These are phyloP conservation scores for Ogataea paradorogensis DNA, from an alignment of 805 yeast genomes.

Conservation along the genomic window DNA sequence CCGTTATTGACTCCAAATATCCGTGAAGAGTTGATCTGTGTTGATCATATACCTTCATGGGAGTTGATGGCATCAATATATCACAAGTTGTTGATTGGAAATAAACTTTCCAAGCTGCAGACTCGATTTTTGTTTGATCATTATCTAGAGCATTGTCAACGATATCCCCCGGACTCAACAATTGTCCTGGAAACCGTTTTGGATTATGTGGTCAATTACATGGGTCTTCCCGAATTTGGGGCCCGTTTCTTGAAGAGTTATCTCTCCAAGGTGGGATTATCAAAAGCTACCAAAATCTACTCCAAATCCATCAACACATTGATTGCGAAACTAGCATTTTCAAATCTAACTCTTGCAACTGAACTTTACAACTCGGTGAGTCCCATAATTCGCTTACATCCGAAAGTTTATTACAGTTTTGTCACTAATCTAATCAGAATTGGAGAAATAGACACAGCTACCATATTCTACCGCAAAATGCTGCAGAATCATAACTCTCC, in stretches of 20 bases:
- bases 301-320: conserved; percentile 6
- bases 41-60: conserved; percentile 4
- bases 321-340: conserved; percentile 12
- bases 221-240: conserved; percentile 14
- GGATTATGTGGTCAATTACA: conserved; percentile 7
- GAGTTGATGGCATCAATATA: conserved; percentile 11
- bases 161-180: neutral
- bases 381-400: conserved; percentile 3
- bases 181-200: conserved; percentile 21
- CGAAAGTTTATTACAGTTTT: conserved; percentile 17
- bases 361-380: conserved; percentile 6
- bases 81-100: conserved; percentile 1
- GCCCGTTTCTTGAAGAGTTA: conserved; percentile 8
- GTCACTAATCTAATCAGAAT: conserved; percentile 18
- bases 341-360: conserved; percentile 13
- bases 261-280: neutral
- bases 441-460: conserved; percentile 20
- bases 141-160: conserved; percentile 2
- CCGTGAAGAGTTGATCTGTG: conserved; percentile 14
- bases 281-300: conserved; percentile 7
- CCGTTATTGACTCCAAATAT: conserved; percentile 13
- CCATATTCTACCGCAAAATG: conserved; percentile 13
- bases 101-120: conserved; percentile 12
- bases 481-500: conserved; percentile 1
- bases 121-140: conserved; percentile 9